These are phyloP conservation scores for Albugo laibachii DNA, from an alignment of 352 stramenopile species.

Conservation along the genomic window DNA sequence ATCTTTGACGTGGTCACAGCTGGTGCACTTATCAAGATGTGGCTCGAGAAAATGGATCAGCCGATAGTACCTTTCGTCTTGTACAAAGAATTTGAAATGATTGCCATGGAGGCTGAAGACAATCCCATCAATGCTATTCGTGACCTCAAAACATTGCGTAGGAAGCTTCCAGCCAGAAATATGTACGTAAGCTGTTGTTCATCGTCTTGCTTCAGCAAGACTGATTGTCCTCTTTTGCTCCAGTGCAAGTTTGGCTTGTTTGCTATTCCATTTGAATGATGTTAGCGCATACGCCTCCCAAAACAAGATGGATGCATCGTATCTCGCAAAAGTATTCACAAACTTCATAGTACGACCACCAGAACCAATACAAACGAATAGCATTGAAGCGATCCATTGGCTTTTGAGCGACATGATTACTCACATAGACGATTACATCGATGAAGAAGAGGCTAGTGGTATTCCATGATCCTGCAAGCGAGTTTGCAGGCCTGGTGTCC, in stretches of 20 bases:
- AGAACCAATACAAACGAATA: constrained; percentile 2
- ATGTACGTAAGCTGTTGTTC: constrained; percentile 19
- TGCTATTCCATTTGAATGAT: constrained; percentile 70
- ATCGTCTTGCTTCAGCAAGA: neutral
- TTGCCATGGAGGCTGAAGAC: constrained; percentile 19
- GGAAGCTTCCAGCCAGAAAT: constrained; percentile 34
- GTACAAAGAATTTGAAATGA: constrained; percentile 28
- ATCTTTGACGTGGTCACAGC: constrained; percentile 35
- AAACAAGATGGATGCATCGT: constrained; percentile 43
- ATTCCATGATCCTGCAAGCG: no score
- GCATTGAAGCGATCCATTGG: no score
- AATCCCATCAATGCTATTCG: constrained; percentile 28
- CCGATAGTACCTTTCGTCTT: constrained; percentile 41
- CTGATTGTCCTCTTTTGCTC: neutral
- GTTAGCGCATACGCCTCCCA: constrained; percentile 55
- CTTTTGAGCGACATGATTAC: no score
- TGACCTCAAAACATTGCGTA: constrained; percentile 35
- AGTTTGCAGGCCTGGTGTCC: no score
- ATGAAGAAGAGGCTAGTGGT: no score
- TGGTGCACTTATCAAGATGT: constrained; percentile 34
- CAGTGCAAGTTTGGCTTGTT: constrained; percentile 42
- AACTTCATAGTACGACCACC: constrained; percentile 24
- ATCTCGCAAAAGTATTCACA: constrained; percentile 27
- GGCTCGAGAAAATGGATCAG: constrained; percentile 42
- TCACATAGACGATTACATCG: no score